phyloP scores from a whole-genome alignment of 1,284 basidiomycete species.

The Sphagnurus paluster region DNA sequence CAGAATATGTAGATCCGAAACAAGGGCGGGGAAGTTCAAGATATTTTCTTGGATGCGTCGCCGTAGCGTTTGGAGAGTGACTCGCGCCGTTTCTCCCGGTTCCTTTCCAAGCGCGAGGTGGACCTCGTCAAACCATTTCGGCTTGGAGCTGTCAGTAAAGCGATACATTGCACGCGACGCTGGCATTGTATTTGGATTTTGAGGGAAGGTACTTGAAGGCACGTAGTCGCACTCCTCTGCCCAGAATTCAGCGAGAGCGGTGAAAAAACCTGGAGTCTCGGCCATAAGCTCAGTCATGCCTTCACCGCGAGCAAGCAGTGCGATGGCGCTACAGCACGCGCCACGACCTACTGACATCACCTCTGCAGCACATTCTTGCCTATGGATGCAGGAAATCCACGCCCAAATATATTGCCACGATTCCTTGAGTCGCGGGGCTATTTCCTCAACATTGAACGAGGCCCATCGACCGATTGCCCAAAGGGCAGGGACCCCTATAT shows the following conservation, averaged over 20 bases:
- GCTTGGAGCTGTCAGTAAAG: neutral
- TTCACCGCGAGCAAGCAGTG: neutral
- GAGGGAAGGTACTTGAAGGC: too few relatives aligned
- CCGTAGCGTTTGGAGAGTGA: neutral
- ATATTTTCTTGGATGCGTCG: neutral
- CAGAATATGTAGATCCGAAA: neutral
- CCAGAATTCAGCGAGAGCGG: neutral
- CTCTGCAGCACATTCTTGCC: neutral
- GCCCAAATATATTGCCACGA: constrained; percentile 1
- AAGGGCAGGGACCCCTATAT: neutral
- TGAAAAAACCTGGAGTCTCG: neutral
- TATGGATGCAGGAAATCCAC: neutral
- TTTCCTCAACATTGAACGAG: neutral
- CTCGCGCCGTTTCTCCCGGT: neutral
- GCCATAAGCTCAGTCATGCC: constrained; percentile 3
- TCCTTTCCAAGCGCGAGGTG: neutral
- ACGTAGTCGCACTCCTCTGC: neutral
- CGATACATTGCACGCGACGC: neutral
- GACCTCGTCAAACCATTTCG: neutral
- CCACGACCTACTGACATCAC: neutral
- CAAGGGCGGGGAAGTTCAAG: neutral
- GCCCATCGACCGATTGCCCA: constrained; percentile 1
- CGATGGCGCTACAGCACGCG: neutral
- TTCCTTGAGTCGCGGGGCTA: neutral
- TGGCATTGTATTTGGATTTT: neutral